These are phyloP conservation scores for Blattamonas nauphoetae DNA, from an alignment of 78 protist genomes.

Conservation along the genomic window DNA sequence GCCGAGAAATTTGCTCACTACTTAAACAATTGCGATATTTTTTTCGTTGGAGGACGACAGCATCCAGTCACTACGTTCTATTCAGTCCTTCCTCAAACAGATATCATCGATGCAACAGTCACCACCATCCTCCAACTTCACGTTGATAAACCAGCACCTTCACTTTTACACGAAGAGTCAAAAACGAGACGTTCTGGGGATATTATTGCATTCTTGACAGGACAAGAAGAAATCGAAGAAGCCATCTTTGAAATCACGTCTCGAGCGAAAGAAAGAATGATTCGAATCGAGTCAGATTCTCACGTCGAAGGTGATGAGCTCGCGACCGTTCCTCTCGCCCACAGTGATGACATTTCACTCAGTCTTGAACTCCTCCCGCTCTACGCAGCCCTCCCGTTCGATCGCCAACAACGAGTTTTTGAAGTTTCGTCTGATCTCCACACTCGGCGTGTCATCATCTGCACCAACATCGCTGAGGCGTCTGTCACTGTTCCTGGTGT, in stretches of 20 bases:
- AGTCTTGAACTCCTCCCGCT: slow-evolving; percentile 37
- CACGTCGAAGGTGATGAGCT: background rate
- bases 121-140: slow-evolving; percentile 55
- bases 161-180: background rate
- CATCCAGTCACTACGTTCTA: slow-evolving; percentile 17
- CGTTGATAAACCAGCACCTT: background rate
- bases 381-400: slow-evolving; percentile 48
- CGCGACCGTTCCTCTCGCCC: background rate
- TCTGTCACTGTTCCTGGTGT: slow-evolving; percentile 40
- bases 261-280: background rate
- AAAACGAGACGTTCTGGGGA: slow-evolving; percentile 53
- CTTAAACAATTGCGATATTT: background rate
- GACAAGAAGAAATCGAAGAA: slow-evolving; percentile 74
- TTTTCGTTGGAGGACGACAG: slow-evolving; percentile 4
- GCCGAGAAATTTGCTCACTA: slow-evolving; percentile 34
- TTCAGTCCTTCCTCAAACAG: background rate
- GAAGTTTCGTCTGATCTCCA: background rate
- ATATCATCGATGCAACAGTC: slow-evolving; percentile 42
- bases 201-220: slow-evolving; percentile 78
- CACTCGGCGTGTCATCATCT: slow-evolving; percentile 20
- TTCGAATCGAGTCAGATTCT: background rate
- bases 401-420: slow-evolving; percentile 41
- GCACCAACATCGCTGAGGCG: slow-evolving; percentile 57
- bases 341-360: background rate
- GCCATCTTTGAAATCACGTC: background rate